A percentile compares a stretch with the other conserved stretches of the same genome.
Conservation (phyloP, 805 yeast genomes). For the Saitoella complicata region DNA sequence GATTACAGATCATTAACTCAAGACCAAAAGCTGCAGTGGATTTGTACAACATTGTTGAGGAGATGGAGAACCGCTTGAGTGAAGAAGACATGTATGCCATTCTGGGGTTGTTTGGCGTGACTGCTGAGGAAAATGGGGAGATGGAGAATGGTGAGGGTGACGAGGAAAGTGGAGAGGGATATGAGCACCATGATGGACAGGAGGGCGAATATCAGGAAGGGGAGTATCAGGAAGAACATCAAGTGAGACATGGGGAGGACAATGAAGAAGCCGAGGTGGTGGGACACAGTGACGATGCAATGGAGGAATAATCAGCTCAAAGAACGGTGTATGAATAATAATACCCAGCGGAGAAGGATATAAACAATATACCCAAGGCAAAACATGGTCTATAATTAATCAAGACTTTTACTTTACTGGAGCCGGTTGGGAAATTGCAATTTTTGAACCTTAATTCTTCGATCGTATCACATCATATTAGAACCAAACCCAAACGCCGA, state of each 20-base stretch:
- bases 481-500: not conserved
- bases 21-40: slow-evolving; percentile 69
- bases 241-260: not conserved
- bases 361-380: not conserved
- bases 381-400: not conserved
- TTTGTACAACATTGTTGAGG: slow-evolving; percentile 69
- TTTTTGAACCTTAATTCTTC: too few species aligned
- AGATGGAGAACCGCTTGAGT: slow-evolving; percentile 74
- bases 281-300: too few species aligned
- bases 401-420: not conserved
- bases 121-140: slow-evolving; percentile 29
- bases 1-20: slow-evolving; percentile 64
- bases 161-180: not conserved
- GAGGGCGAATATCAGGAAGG: not conserved
- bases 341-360: not conserved
- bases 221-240: not conserved
- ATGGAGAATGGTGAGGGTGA: not conserved
- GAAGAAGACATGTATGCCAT: slow-evolving; percentile 49
- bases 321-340: too few species aligned
- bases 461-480: too few species aligned
- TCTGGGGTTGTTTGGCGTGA: slow-evolving; percentile 35
- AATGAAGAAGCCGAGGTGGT: too few species aligned
- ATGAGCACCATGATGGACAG: not conserved
- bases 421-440: too few species aligned
- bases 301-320: too few species aligned